Percentiles rank a stretch among this genome's conserved stretches.
phyloP scores from a whole-genome alignment of 768 basidiomycete genomes.

The Paxillus involutus region DNA sequence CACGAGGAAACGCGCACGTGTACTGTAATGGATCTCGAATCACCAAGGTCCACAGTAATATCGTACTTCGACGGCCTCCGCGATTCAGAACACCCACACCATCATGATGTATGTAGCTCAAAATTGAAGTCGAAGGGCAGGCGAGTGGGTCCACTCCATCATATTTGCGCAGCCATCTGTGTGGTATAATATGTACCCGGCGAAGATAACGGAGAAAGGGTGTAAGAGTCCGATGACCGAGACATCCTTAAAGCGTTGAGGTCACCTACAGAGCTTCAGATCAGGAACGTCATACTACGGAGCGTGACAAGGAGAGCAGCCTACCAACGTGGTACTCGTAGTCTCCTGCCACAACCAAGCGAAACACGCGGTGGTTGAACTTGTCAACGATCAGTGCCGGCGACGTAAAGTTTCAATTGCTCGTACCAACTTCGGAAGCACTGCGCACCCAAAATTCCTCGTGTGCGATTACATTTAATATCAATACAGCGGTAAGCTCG shows the following conservation, averaged over 20 bases:
- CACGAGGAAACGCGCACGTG: too few relatives aligned
- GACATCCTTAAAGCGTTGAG: not conserved
- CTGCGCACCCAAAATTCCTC: constrained; percentile 5
- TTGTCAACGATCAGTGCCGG: not conserved
- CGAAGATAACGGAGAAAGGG: not conserved
- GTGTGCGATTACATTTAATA: not conserved
- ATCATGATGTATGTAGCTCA: not conserved
- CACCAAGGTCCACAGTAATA: not conserved
- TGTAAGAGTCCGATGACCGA: not conserved
- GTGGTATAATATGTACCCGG: not conserved
- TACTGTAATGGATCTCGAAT: too few relatives aligned
- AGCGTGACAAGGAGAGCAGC: not conserved
- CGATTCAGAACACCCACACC: too few relatives aligned
- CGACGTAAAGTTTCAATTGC: not conserved
- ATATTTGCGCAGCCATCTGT: not conserved
- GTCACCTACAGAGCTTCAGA: not conserved
- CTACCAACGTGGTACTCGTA: not conserved
- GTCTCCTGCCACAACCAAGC: not conserved
- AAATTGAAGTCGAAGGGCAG: not conserved
- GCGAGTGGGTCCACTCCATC: not conserved
- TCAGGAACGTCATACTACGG: not conserved
- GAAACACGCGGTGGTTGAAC: not conserved
- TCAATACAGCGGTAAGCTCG: not conserved
- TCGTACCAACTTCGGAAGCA: not conserved
- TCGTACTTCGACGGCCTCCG: not conserved